A percentile compares a stretch with the other conserved stretches of the same genome.
These are phyloP conservation scores for Trichodelitschia bisporula DNA, from an alignment of 495 filamentous ascomycete species.

Conservation along the genomic window DNA sequence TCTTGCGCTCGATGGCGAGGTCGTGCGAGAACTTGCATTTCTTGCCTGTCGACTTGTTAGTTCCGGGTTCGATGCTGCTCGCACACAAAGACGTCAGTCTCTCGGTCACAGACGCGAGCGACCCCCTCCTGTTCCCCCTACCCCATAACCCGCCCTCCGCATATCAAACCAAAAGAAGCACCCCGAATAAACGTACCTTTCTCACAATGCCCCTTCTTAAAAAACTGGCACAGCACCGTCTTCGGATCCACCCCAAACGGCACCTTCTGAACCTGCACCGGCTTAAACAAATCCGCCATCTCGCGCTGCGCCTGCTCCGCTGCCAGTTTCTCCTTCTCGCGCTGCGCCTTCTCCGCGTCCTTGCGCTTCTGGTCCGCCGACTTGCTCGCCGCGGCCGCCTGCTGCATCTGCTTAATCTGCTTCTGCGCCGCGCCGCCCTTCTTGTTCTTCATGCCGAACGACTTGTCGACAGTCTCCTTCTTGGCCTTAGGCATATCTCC, in stretches of 20 bases:
- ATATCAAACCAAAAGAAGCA: not conserved
- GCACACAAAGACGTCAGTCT: too few relatives aligned
- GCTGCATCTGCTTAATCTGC: conserved; percentile 57
- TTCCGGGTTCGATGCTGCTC: too few relatives aligned
- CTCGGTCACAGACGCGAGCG: too few relatives aligned
- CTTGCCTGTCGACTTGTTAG: conserved; percentile 18
- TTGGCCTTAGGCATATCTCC: conserved; percentile 42
- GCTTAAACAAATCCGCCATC: conserved; percentile 70
- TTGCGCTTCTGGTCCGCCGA: conserved; percentile 67
- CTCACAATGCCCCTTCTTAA: conserved; percentile 89
- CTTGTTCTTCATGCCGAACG: conserved; percentile 99
- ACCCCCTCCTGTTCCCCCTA: too few relatives aligned
- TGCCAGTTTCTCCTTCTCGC: conserved; percentile 71
- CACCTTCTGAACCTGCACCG: conserved; percentile 85
- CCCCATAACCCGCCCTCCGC: not conserved
- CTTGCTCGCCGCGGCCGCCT: conserved; percentile 43
- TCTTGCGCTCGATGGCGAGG: conserved; percentile 64
- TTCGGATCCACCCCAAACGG: conserved; percentile 96
- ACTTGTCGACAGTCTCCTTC: conserved; percentile 60
- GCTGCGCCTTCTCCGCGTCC: conserved; percentile 65
- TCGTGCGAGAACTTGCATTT: conserved; percentile 98
- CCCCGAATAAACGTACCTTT: conserved; percentile 41
- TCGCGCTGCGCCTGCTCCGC: conserved; percentile 59
- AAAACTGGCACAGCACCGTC: conserved; percentile 90
- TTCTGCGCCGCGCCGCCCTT: conserved; percentile 79